Evolutionary conservation across 805 yeast genomes (phyloP).

Genomic region (Yarrowia sp.): DNA sequence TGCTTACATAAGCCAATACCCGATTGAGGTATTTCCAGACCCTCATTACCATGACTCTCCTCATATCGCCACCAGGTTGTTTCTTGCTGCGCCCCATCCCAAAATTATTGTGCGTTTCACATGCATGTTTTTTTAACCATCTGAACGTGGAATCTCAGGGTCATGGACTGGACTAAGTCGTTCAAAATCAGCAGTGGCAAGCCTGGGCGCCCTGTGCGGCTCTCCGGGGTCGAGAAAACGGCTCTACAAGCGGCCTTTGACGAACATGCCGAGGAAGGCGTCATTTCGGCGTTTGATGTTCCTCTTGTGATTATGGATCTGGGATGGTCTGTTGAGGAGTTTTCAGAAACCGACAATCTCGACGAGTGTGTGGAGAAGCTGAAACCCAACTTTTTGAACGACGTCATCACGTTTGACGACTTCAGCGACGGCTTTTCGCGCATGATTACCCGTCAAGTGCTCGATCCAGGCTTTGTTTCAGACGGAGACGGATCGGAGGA

Average conservation of each 20-base stretch:
- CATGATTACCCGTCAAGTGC: constrained; percentile 25
- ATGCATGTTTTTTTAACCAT: too few species aligned
- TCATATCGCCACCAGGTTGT: too few species aligned
- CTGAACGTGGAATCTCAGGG: not conserved
- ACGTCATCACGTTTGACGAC: constrained; percentile 17
- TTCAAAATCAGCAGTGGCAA: constrained; percentile 29
- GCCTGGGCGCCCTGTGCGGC: constrained; percentile 22
- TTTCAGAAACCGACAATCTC: constrained; percentile 10
- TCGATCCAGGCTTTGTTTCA: constrained; percentile 3
- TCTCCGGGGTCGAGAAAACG: constrained; percentile 17
- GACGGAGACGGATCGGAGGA: not conserved
- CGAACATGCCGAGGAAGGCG: constrained; percentile 20
- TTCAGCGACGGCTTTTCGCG: constrained; percentile 30
- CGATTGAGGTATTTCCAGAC: too few species aligned
- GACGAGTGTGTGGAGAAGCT: constrained; percentile 21
- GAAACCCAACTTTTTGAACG: constrained; percentile 1
- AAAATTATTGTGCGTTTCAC: too few species aligned
- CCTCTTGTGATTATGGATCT: constrained; percentile 27
- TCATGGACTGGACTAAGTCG: constrained; percentile 33
- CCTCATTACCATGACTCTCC: too few species aligned
- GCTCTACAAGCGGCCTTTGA: constrained; percentile 5
- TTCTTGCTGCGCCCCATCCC: too few species aligned
- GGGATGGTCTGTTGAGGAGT: constrained; percentile 37
- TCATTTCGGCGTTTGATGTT: constrained; percentile 25
- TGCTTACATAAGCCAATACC: too few species aligned